A percentile compares a stretch with the other conserved stretches of the same genome.
These are phyloP conservation scores for Dalbergia cultrata DNA, from an alignment of 306 rosid species.

Conservation along the genomic window DNA sequence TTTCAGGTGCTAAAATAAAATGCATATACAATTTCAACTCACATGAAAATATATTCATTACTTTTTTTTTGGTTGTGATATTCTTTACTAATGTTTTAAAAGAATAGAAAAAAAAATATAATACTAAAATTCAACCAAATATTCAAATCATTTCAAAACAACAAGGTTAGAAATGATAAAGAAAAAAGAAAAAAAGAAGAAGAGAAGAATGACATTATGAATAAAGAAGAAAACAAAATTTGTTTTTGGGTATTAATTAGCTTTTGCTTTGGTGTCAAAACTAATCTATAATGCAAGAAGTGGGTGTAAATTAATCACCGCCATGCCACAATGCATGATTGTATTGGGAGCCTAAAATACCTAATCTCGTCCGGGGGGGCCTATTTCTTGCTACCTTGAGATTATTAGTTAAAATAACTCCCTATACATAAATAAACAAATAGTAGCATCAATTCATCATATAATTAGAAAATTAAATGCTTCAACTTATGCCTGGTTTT, in stretches of 20 bases:
- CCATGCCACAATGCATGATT: slow-evolving; percentile 47
- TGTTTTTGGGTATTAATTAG: slow-evolving; percentile 9
- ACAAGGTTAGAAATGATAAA: too few species aligned
- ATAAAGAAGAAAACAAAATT: background rate
- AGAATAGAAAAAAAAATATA: background rate
- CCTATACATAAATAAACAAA: slow-evolving; percentile 17
- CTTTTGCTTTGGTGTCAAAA: slow-evolving; percentile 18
- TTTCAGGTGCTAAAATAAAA: too few species aligned
- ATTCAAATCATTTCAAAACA: background rate
- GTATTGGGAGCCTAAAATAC: slow-evolving; percentile 49
- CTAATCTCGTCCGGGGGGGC: slow-evolving; percentile 43
- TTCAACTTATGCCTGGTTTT: background rate
- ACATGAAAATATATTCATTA: too few species aligned
- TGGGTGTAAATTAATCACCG: slow-evolving; percentile 40
- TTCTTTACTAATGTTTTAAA: background rate
- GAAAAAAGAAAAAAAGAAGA: background rate
- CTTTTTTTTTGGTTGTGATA: too few species aligned
- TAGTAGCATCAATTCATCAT: slow-evolving; percentile 41
- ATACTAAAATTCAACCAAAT: background rate
- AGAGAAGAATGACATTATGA: background rate
- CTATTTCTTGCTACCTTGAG: slow-evolving; percentile 28
- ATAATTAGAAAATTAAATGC: slow-evolving; percentile 5
- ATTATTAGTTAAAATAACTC: background rate
- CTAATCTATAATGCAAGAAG: slow-evolving; percentile 30
- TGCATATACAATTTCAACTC: too few species aligned